A percentile compares a stretch with the other conserved stretches of the same genome.
Conservation (phyloP, 441 rosid species). For the Aleurites moluccanus region DNA sequence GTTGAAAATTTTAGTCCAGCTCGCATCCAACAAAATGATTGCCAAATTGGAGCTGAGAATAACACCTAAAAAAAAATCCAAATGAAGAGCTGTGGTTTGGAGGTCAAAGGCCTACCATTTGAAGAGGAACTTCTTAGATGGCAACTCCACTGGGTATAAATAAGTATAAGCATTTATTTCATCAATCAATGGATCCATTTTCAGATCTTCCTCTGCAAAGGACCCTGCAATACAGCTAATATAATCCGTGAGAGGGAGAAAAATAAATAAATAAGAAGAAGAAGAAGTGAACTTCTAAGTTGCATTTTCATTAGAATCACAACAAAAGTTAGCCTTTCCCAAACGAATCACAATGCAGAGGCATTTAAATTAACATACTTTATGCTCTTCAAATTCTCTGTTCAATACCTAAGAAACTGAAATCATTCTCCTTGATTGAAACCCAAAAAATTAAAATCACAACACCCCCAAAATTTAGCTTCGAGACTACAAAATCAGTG, state of each 20-base stretch:
- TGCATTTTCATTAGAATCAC: not conserved
- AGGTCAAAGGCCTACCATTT: conserved; percentile 53
- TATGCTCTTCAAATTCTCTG: not conserved
- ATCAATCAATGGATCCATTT: conserved; percentile 60
- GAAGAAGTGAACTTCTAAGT: not conserved
- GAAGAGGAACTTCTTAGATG: conserved; percentile 63
- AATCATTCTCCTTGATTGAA: not conserved
- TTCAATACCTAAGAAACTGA: not conserved
- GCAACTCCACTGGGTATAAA: conserved; percentile 60
- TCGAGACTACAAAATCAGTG: not conserved
- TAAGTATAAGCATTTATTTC: conserved; percentile 81
- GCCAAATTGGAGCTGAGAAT: not conserved
- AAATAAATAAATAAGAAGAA: not conserved
- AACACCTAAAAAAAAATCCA: not conserved
- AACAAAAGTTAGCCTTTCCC: not conserved
- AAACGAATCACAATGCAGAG: not conserved
- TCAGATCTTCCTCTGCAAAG: conserved; percentile 53
- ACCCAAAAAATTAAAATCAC: not conserved
- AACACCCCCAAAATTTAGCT: not conserved
- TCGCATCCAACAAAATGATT: not conserved
- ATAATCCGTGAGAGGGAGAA: not conserved
- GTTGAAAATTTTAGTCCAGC: not conserved
- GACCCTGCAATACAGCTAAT: conserved; percentile 44
- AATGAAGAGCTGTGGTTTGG: not conserved
- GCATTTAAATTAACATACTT: not conserved